Percentiles rank a stretch among this genome's conserved stretches.
These are phyloP conservation scores for Heterobasidion annosum DNA, from an alignment of 1,284 basidiomycete species.

Conservation along the genomic window DNA sequence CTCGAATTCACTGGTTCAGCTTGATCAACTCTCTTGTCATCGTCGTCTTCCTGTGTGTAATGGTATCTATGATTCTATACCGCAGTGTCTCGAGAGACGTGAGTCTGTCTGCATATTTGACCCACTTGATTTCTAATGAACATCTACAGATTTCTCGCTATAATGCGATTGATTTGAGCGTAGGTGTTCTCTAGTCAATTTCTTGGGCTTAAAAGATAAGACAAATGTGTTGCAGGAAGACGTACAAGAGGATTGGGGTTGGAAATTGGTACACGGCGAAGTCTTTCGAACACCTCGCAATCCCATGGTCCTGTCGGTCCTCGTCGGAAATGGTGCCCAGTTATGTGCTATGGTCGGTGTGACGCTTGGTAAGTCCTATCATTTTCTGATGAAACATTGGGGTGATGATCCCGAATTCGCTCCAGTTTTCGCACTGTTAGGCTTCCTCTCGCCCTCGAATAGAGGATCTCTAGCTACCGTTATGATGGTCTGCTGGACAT, in stretches of 20 bases:
- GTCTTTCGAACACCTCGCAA: slow-evolving; percentile 84
- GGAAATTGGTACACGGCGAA: slow-evolving; percentile 96
- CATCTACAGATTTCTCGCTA: slow-evolving; percentile 81
- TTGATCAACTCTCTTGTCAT: slow-evolving; percentile 92
- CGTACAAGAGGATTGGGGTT: slow-evolving; percentile 97
- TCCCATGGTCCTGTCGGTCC: slow-evolving; percentile 75
- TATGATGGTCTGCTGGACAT: slow-evolving; percentile 93
- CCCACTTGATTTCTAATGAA: slow-evolving; percentile 19
- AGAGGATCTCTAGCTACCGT: slow-evolving; percentile 92
- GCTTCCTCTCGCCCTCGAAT: slow-evolving; percentile 96
- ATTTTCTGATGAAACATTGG: too few relatives aligned
- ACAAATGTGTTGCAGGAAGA: slow-evolving; percentile 58
- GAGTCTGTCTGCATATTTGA: slow-evolving; percentile 28
- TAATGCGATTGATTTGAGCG: slow-evolving; percentile 88
- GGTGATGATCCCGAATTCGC: too few relatives aligned
- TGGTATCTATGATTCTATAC: slow-evolving; percentile 89
- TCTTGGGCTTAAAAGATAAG: neutral
- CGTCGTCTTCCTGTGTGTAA: slow-evolving; percentile 82
- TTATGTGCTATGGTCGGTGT: slow-evolving; percentile 84
- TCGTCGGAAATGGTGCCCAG: slow-evolving; percentile 89
- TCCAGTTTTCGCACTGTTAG: slow-evolving; percentile 87
- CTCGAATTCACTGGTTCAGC: slow-evolving; percentile 84
- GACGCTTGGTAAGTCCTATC: slow-evolving; percentile 57
- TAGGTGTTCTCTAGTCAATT: slow-evolving; percentile 24
- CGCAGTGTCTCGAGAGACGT: slow-evolving; percentile 87